Percentiles rank a stretch among this genome's conserved stretches.
Evolutionary conservation across 345 rosid genomes (phyloP).

Genomic region (Fremontodendron californicum): DNA sequence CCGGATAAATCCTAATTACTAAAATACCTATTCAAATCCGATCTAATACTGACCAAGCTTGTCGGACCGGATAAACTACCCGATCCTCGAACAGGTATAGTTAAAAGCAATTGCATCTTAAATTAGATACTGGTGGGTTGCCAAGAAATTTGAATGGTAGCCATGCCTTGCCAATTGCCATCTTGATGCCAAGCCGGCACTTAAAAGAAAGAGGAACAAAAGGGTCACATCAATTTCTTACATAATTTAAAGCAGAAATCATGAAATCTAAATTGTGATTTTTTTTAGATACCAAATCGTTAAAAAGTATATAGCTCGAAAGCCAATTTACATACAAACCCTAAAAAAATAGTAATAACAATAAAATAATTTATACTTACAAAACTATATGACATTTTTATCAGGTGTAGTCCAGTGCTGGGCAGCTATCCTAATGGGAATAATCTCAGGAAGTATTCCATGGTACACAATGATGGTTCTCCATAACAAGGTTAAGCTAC

Average conservation of each 20-base stretch:
- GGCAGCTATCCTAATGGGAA: conserved; percentile 45
- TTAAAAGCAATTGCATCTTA: no score
- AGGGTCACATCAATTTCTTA: background rate
- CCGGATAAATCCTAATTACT: no score
- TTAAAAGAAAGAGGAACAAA: background rate
- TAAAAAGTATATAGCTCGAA: no score
- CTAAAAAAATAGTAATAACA: background rate
- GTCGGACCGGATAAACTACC: no score
- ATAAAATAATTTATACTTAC: background rate
- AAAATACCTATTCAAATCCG: no score
- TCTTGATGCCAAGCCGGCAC: background rate
- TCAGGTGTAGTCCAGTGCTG: conserved; percentile 52
- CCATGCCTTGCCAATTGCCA: background rate
- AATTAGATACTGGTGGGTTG: background rate
- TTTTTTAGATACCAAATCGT: no score
- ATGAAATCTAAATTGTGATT: background rate
- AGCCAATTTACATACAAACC: no score
- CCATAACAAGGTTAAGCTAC: conserved; percentile 26
- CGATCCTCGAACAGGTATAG: no score
- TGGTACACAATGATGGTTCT: conserved; percentile 52
- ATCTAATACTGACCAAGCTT: no score
- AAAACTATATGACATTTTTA: background rate
- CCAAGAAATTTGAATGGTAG: background rate
- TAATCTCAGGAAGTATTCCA: conserved; percentile 39
- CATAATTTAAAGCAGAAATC: background rate